These are phyloP conservation scores for Macrocystidia cucumis DNA, from an alignment of 1,284 basidiomycete genomes.

Conservation along the genomic window DNA sequence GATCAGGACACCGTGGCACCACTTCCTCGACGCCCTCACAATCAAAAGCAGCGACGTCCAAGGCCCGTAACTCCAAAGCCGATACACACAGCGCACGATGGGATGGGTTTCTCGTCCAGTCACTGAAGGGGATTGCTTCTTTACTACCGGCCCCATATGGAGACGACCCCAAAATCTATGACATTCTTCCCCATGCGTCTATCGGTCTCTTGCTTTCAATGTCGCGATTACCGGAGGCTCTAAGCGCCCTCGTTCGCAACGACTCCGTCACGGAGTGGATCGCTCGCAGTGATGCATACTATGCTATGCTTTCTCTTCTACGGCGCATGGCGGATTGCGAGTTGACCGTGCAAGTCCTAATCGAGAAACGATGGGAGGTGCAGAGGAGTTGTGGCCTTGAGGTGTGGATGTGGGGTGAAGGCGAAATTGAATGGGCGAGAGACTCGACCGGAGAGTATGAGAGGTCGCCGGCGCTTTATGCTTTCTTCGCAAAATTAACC, in stretches of 20 bases:
- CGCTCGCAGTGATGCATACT: conserved; percentile 35
- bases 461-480: conserved; percentile 32
- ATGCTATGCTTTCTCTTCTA: conserved; percentile 38
- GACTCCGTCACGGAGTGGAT: conserved; percentile 50
- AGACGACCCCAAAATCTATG: conserved; percentile 31
- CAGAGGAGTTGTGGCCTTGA: conserved; percentile 31
- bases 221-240: conserved; percentile 38
- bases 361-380: conserved; percentile 31
- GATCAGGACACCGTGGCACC: too few relatives aligned
- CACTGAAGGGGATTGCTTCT: conserved; percentile 28
- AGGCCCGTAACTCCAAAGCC: background rate
- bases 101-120: conserved; percentile 32
- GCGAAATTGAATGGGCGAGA: conserved; percentile 30
- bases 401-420: conserved; percentile 40
- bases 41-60: conserved; percentile 4
- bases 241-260: conserved; percentile 40
- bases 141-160: conserved; percentile 39
- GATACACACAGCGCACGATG: conserved; percentile 14
- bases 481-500: conserved; percentile 44
- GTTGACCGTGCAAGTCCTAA: conserved; percentile 37
- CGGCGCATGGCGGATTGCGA: conserved; percentile 44
- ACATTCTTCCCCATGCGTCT: conserved; percentile 40
- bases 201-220: conserved; percentile 31
- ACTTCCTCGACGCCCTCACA: too few relatives aligned
- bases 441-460: conserved; percentile 19